These are phyloP conservation scores for Aureobasidium vineae DNA, from an alignment of 2,329 filamentous ascomycete genomes.

Conservation along the genomic window DNA sequence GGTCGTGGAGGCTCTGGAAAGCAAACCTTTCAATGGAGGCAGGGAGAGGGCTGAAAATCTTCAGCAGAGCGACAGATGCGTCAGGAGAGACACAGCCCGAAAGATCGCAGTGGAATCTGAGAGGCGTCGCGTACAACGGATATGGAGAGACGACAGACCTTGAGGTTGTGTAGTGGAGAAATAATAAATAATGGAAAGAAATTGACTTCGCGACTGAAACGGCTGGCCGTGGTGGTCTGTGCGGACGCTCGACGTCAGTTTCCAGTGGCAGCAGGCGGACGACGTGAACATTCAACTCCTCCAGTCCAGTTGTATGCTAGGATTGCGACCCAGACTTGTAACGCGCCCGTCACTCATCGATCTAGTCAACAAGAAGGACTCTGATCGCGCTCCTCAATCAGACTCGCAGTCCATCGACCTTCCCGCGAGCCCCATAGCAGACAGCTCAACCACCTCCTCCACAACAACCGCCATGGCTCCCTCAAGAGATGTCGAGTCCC, in stretches of 20 bases:
- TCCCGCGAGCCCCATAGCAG: constrained; percentile 29
- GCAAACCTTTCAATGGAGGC: constrained; percentile 43
- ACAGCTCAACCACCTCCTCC: constrained; percentile 21
- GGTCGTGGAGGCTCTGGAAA: constrained; percentile 66
- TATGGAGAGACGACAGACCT: constrained; percentile 56
- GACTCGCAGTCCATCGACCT: constrained; percentile 36
- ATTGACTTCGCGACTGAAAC: background rate
- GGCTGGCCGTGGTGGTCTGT: constrained; percentile 6
- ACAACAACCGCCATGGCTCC: constrained; percentile 13
- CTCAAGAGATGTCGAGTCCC: constrained; percentile 22
- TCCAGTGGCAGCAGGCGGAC: constrained; percentile 2
- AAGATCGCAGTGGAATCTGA: constrained; percentile 57
- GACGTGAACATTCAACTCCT: background rate
- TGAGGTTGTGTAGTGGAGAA: constrained; percentile 40
- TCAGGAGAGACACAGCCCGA: constrained; percentile 66
- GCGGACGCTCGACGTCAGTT: constrained; percentile 13
- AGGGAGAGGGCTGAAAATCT: constrained; percentile 52
- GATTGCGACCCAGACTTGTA: constrained; percentile 58
- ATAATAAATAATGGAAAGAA: background rate
- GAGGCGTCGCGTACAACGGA: constrained; percentile 61
- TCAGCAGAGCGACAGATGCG: constrained; percentile 66
- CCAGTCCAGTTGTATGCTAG: constrained; percentile 43
- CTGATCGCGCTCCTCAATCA: constrained; percentile 43
- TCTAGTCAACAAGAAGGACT: constrained; percentile 54
- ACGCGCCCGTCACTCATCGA: constrained; percentile 62